A percentile compares a stretch with the other conserved stretches of the same genome.
Evolutionary conservation across 257 asterid species (phyloP).

Genomic region (Primulina huaijiensis): DNA sequence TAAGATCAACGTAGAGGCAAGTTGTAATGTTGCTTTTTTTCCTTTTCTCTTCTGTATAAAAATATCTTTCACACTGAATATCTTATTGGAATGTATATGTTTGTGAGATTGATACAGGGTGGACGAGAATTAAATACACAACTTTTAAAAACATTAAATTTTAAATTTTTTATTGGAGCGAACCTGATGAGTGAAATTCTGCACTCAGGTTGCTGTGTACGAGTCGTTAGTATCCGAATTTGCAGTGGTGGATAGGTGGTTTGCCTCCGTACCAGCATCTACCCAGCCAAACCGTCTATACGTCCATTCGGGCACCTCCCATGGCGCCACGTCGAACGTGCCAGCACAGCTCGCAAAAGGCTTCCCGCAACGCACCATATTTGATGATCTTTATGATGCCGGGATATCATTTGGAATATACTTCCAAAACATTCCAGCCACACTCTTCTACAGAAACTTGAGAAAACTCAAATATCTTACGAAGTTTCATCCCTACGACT

Average conservation of each 20-base stretch:
- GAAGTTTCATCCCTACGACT: constrained; percentile 54
- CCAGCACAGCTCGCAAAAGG: constrained; percentile 53
- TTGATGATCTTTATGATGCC: constrained; percentile 60
- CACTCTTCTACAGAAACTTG: constrained; percentile 60
- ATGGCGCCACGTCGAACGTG: constrained; percentile 79
- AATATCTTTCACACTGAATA: too few relatives aligned
- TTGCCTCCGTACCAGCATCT: constrained; percentile 88
- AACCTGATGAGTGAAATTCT: neutral
- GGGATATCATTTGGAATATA: constrained; percentile 64
- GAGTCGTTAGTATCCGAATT: constrained; percentile 65
- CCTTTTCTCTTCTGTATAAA: neutral
- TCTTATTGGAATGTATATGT: neutral
- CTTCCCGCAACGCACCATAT: constrained; percentile 79
- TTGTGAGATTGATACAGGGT: too few relatives aligned
- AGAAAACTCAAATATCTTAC: constrained; percentile 59
- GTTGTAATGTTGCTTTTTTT: neutral
- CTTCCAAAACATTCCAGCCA: constrained; percentile 77
- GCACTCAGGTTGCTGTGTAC: constrained; percentile 58
- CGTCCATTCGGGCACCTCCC: constrained; percentile 90
- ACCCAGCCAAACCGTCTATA: constrained; percentile 89
- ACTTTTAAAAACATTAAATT: too few relatives aligned
- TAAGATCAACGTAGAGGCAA: neutral
- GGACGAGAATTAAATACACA: too few relatives aligned
- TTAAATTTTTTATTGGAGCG: neutral
- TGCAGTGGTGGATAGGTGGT: constrained; percentile 90